Evolutionary conservation across 768 basidiomycete species (phyloP).

Genomic region (Vararia minispora): DNA sequence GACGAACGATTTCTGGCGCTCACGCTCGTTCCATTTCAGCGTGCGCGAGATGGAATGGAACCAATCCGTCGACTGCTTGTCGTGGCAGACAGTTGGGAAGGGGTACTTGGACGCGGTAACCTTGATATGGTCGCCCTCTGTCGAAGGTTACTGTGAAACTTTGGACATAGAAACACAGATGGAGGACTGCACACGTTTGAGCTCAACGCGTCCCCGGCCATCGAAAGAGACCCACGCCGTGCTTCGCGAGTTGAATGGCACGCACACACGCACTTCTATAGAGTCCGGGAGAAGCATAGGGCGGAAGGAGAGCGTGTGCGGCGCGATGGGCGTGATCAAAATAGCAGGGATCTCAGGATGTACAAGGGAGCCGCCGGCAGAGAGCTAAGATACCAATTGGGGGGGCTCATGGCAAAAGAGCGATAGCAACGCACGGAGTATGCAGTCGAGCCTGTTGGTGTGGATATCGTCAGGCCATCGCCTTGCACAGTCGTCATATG

Average conservation of each 20-base stretch:
- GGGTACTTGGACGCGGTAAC: constrained; percentile 95
- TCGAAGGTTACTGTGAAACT: constrained; percentile 6
- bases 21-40: constrained; percentile 97
- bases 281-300: constrained; percentile 98
- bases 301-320: constrained; percentile 95
- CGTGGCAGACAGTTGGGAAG: constrained; percentile 96
- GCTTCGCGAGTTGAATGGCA: constrained; percentile 97
- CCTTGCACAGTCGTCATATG: constrained; percentile 99
- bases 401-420: too few relatives aligned
- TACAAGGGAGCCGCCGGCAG: constrained; percentile 94
- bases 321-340: constrained; percentile 94
- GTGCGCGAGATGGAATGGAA: constrained; percentile 96
- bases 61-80: constrained; percentile 98
- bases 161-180: not conserved
- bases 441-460: constrained; percentile 96
- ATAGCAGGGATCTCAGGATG: constrained; percentile 97
- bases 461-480: constrained; percentile 88
- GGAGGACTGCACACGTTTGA: constrained; percentile 61
- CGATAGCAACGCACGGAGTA: constrained; percentile 65
- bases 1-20: constrained; percentile 97
- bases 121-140: constrained; percentile 99
- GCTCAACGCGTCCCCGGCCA: constrained; percentile 89
- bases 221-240: constrained; percentile 99
- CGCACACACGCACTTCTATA: constrained; percentile 96
- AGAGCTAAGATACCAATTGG: constrained; percentile 52